A percentile compares a stretch with the other conserved stretches of the same genome.
Evolutionary conservation across 306 rosid genomes (phyloP).

Genomic region (Oemleria cerasiformis): DNA sequence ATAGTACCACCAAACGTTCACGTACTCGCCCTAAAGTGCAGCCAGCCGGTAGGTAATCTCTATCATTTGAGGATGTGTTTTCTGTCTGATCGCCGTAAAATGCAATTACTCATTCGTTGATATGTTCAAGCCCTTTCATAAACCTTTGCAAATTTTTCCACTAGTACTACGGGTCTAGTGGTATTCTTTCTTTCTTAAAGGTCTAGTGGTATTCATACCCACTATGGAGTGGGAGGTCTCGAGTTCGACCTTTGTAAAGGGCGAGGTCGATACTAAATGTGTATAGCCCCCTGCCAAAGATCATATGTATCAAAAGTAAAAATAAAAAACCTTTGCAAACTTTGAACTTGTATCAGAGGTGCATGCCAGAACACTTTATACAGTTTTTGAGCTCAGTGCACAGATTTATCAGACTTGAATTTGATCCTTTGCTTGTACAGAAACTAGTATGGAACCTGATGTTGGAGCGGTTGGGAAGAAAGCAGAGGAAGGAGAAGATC

Average conservation of each 20-base stretch:
- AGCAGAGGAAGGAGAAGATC: slow-evolving; percentile 49
- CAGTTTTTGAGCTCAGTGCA: background rate
- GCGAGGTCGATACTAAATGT: too few species aligned
- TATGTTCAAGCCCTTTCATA: slow-evolving; percentile 6
- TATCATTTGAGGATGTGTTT: slow-evolving; percentile 20
- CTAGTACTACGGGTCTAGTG: too few species aligned
- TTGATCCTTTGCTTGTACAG: slow-evolving; percentile 42
- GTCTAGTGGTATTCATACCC: too few species aligned
- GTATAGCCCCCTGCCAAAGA: too few species aligned
- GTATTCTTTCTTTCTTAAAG: too few species aligned
- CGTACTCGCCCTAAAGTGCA: slow-evolving; percentile 50
- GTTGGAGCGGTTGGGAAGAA: slow-evolving; percentile 44
- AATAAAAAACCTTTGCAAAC: background rate
- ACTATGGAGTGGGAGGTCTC: too few species aligned
- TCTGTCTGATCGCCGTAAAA: background rate
- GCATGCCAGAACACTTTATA: background rate
- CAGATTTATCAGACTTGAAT: slow-evolving; percentile 15
- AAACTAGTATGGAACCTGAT: slow-evolving; percentile 43
- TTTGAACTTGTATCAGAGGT: background rate
- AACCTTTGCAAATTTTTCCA: too few species aligned
- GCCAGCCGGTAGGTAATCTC: slow-evolving; percentile 55
- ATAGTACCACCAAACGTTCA: slow-evolving; percentile 47
- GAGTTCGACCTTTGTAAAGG: too few species aligned
- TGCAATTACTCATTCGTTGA: background rate
- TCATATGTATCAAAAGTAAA: too few species aligned